A percentile compares a stretch with the other conserved stretches of the same genome.
Conservation (phyloP, 1,284 basidiomycete species). For the Volvariella volvacea region DNA sequence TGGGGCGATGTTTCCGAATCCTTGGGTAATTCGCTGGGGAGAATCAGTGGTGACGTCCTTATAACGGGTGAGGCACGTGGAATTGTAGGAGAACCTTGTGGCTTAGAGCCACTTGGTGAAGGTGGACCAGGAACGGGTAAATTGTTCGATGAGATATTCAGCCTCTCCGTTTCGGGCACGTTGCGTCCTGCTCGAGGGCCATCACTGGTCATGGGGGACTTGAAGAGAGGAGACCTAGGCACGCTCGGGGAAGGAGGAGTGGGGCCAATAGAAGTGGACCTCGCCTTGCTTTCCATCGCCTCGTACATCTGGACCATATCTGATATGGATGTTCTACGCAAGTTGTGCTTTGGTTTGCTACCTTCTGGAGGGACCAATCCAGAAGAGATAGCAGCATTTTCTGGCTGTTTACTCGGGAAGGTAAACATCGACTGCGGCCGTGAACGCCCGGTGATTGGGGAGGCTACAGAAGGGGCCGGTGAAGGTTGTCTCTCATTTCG, state of each 20-base stretch:
- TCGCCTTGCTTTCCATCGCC: constrained; percentile 41
- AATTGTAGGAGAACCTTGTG: too few species aligned
- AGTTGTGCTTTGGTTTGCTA: constrained; percentile 24
- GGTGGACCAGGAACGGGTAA: too few species aligned
- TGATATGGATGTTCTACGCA: constrained; percentile 68
- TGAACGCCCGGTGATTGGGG: constrained; percentile 29
- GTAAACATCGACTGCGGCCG: constrained; percentile 75
- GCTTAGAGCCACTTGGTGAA: too few species aligned
- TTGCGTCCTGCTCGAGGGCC: background rate
- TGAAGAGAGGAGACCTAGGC: constrained; percentile 16
- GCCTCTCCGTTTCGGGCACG: too few species aligned
- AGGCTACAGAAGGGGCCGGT: constrained; percentile 16
- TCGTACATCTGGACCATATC: constrained; percentile 79
- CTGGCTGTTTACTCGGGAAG: constrained; percentile 49
- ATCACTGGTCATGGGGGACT: background rate
- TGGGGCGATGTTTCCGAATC: background rate
- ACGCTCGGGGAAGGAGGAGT: constrained; percentile 22
- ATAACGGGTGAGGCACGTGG: too few species aligned
- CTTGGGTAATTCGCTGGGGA: too few species aligned
- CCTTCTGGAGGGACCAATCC: constrained; percentile 34
- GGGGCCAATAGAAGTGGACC: constrained; percentile 18
- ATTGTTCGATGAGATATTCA: too few species aligned
- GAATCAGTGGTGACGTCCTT: too few species aligned
- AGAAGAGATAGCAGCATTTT: constrained; percentile 19
- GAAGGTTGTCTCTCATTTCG: constrained; percentile 3